Evolutionary conservation across 2,329 filamentous ascomycete species (phyloP).

Genomic region (Ophiostoma ips): DNA sequence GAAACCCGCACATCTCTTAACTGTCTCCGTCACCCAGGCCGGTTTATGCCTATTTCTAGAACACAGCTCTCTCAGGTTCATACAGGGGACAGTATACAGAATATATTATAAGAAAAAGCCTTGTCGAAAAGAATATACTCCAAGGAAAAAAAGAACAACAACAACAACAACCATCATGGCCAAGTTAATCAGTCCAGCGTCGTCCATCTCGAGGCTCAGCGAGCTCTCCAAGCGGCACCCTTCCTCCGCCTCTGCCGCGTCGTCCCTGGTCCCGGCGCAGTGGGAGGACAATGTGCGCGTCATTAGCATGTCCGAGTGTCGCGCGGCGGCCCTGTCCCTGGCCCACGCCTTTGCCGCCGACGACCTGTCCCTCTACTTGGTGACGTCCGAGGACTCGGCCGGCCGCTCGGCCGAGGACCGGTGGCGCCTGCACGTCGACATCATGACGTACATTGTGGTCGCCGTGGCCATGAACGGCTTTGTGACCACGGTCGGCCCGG

Average conservation of each 20-base stretch:
- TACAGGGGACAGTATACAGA: constrained; percentile 42
- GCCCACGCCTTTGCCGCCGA: constrained; percentile 67
- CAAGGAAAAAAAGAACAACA: background rate
- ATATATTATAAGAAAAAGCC: constrained; percentile 25
- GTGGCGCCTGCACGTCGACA: constrained; percentile 63
- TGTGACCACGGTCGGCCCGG: constrained; percentile 58
- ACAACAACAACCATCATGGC: constrained; percentile 27
- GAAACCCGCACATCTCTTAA: constrained; percentile 41
- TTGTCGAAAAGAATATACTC: background rate
- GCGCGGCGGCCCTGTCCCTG: constrained; percentile 55
- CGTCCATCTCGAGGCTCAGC: background rate
- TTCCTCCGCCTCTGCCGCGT: too few species aligned
- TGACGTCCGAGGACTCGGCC: constrained; percentile 45
- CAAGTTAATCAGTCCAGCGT: constrained; percentile 19
- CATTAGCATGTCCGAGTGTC: constrained; percentile 52
- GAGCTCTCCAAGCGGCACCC: background rate
- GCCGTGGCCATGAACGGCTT: constrained; percentile 62
- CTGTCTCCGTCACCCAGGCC: constrained; percentile 40
- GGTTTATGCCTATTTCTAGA: constrained; percentile 44
- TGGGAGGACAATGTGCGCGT: constrained; percentile 46
- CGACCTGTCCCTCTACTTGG: constrained; percentile 59
- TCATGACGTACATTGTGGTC: constrained; percentile 65
- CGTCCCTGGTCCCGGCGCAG: constrained; percentile 35
- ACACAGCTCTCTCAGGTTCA: constrained; percentile 39
- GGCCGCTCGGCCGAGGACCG: constrained; percentile 49